phyloP scores from a whole-genome alignment of 495 filamentous ascomycete species.

The Neurospora discreta region DNA sequence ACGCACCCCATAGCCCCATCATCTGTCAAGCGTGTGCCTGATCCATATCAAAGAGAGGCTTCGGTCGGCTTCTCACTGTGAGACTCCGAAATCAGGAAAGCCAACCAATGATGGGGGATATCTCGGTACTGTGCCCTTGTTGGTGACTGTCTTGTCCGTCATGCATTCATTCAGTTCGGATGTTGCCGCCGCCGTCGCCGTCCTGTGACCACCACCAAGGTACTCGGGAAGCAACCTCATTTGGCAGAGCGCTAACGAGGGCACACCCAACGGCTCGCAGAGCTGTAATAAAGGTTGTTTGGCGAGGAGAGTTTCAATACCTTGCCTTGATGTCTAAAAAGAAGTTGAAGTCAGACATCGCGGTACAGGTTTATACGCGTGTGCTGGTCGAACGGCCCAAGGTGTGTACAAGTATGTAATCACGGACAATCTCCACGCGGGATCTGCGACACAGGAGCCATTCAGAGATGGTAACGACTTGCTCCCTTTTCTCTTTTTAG shows the following conservation, averaged over 20 bases:
- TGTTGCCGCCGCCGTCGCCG: background rate
- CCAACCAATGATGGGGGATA: background rate
- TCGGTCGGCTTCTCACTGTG: background rate
- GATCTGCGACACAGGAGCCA: background rate
- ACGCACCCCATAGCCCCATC: background rate
- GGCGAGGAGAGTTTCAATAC: background rate
- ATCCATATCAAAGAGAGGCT: background rate
- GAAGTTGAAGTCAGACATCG: background rate
- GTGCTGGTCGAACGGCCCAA: background rate
- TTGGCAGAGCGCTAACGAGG: background rate
- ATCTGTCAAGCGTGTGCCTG: background rate
- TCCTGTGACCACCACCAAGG: background rate
- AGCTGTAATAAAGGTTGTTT: background rate
- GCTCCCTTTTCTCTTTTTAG: background rate
- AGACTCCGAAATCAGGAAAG: background rate
- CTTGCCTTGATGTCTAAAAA: background rate
- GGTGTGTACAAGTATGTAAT: background rate
- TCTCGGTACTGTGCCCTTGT: background rate
- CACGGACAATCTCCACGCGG: background rate
- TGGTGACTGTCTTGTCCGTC: background rate
- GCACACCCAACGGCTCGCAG: background rate
- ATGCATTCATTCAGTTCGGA: background rate
- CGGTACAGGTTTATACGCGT: background rate
- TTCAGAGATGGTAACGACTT: background rate
- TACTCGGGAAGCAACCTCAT: background rate